Conservation (phyloP, 495 filamentous ascomycete species). For the Xylaria grammica region DNA sequence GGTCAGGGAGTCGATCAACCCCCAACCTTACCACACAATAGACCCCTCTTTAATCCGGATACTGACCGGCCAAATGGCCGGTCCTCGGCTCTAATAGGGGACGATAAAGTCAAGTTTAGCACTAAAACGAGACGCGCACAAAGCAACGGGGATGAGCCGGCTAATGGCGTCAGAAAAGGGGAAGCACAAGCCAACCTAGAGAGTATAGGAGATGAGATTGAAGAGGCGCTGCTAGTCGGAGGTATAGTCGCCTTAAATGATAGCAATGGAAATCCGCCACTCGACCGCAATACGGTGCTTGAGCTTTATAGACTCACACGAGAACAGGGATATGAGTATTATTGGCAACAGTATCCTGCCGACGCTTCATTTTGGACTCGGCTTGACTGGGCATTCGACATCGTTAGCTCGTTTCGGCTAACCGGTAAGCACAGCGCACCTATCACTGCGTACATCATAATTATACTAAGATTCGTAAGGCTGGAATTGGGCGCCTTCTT, state of each 20-base stretch:
- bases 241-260: slow-evolving; percentile 3
- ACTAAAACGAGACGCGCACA: background rate
- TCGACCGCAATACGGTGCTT: background rate
- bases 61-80: background rate
- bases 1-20: background rate
- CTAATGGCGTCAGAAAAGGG: background rate
- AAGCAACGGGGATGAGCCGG: background rate
- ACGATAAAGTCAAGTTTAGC: background rate
- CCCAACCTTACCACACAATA: background rate
- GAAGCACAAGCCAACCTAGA: background rate
- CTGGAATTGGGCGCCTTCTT: slow-evolving; percentile 75
- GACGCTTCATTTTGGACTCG: slow-evolving; percentile 60
- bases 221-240: background rate
- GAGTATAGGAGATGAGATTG: background rate
- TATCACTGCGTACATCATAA: background rate
- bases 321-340: slow-evolving; percentile 48
- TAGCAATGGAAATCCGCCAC: slow-evolving; percentile 24
- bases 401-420: slow-evolving; percentile 72
- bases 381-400: slow-evolving; percentile 72
- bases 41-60: background rate
- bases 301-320: slow-evolving; percentile 22
- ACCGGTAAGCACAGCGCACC: slow-evolving; percentile 43
- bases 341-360: slow-evolving; percentile 77
- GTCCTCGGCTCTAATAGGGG: background rate
- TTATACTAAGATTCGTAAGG: slow-evolving; percentile 42